Base-by-base conservation (phyloP, 1,139 yeast species). In the Nakaseomyces kungkrabaensis region DNA sequence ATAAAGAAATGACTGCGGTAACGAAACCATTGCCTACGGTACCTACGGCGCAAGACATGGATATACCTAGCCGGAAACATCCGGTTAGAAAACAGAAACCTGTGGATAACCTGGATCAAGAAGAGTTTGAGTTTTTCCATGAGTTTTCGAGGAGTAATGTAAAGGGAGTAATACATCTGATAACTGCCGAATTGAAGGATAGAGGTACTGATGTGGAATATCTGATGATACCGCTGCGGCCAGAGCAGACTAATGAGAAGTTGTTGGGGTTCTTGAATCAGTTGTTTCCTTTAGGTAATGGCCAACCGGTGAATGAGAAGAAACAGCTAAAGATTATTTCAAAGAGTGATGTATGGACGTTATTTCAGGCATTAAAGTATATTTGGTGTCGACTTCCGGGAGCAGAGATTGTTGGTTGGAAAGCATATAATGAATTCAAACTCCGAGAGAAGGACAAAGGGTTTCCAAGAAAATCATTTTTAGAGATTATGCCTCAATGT, bases 371-470 rank as follows among this genome's bases (percentile, higher is more conserved):
- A 3, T 70, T 88, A 53, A 88, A 86, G 62, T 88, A 85, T 68
- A 72, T 89, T 49, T 89, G 97, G 97, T 78, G 92, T 54, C 71
- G 97, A 55, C 68, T 89, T 32, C 92, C 92, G 2, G 83, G 83
- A 51, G 79, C 80, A 53, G 90, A 90, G 56, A 75, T 88, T 33
- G 81, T 89, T 42, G 94, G 96, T 0, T 87, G 96, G 95, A 84
- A 82, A 52, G 81, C 87, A 1, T 89, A 89, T 63, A 72, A 80
- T 36, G 80, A 82, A 54, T 89, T 83, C 65, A 81, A 76, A 58
- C 72, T 77, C 33, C 71, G 78, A 51, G 96, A 88, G 63, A 74
- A 74, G 48, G 82, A 79, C 50, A 78, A 78, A 24, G 75, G 81
- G 37, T 78, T 74, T 60, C 87, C 92, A n/a, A 74, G 76, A 58